Evolutionary conservation across 139 green algal species (phyloP).

Genomic region (Picochlorum sp.): DNA sequence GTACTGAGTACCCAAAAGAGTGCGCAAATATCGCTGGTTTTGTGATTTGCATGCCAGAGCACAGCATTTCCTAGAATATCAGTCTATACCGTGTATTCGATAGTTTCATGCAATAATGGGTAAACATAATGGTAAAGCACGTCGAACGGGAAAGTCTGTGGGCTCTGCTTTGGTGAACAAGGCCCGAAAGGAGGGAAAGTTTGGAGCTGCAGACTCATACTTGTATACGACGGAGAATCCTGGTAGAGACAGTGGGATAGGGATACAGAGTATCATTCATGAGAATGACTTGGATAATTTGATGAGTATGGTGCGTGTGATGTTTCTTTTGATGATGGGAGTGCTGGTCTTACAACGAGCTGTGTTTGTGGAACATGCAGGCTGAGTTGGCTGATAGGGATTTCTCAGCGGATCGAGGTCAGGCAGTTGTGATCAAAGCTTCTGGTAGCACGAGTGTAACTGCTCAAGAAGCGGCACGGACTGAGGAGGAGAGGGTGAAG

Average conservation of each 20-base stretch:
- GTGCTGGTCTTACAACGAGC: too few species aligned
- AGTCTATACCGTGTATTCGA: background rate
- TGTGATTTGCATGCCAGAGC: background rate
- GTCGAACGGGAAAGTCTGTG: constrained; percentile 48
- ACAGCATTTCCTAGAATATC: too few species aligned
- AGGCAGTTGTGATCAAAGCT: constrained; percentile 44
- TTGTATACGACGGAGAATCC: constrained; percentile 55
- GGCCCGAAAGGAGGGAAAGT: constrained; percentile 37
- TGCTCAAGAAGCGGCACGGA: constrained; percentile 31
- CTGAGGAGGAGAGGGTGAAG: constrained; percentile 36
- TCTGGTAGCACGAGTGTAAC: constrained; percentile 39
- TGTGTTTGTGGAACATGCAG: constrained; percentile 24
- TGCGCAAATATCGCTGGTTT: background rate
- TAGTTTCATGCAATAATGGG: constrained; percentile 46
- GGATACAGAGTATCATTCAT: constrained; percentile 81
- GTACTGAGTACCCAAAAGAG: background rate
- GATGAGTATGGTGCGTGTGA: constrained; percentile 70
- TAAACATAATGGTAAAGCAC: constrained; percentile 79
- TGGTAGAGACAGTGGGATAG: constrained; percentile 25
- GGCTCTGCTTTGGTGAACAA: constrained; percentile 48
- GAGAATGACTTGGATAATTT: constrained; percentile 86
- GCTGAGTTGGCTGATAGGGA: constrained; percentile 75
- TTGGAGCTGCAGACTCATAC: constrained; percentile 1
- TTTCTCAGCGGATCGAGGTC: constrained; percentile 73
- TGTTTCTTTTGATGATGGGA: too few species aligned